Evolutionary conservation across 1,284 basidiomycete species (phyloP).

Genomic region (Microbotryomycetes sp.): DNA sequence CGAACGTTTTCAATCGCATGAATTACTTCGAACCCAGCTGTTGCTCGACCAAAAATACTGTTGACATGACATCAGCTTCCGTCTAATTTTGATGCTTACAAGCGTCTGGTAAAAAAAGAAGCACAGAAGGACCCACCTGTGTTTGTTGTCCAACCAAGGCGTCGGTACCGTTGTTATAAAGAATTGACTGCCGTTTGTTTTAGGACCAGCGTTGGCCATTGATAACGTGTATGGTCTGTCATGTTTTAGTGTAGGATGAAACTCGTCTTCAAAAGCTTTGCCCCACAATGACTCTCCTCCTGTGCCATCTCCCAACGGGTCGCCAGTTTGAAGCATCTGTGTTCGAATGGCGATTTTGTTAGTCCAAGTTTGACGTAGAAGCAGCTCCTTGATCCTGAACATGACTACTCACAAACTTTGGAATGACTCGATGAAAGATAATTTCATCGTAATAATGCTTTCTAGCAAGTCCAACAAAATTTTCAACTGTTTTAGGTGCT

Average conservation of each 20-base stretch:
- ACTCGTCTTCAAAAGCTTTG: slow-evolving; percentile 90
- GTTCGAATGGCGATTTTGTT: not conserved
- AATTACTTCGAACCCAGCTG: slow-evolving; percentile 51
- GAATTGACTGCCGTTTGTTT: slow-evolving; percentile 90
- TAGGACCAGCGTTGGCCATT: slow-evolving; percentile 96
- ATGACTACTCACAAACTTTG: slow-evolving; percentile 70
- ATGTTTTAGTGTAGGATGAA: slow-evolving; percentile 74
- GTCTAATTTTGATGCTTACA: slow-evolving; percentile 4
- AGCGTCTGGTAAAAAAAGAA: not conserved
- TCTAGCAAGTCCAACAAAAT: slow-evolving; percentile 89
- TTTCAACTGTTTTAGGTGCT: slow-evolving; percentile 91
- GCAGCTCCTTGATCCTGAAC: not conserved
- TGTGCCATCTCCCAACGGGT: slow-evolving; percentile 93
- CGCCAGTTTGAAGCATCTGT: slow-evolving; percentile 93
- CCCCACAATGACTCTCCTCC: slow-evolving; percentile 97
- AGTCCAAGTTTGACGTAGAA: not conserved
- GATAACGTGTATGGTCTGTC: slow-evolving; percentile 94
- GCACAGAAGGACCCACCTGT: slow-evolving; percentile 44
- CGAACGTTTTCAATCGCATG: slow-evolving; percentile 75
- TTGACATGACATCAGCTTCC: not conserved
- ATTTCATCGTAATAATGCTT: slow-evolving; percentile 89
- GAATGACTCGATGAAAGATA: slow-evolving; percentile 95
- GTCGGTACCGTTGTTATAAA: slow-evolving; percentile 96
- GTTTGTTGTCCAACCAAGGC: slow-evolving; percentile 71
- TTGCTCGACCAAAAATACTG: slow-evolving; percentile 52